A percentile compares a stretch with the other conserved stretches of the same genome.
phyloP scores from a whole-genome alignment of 2,329 filamentous ascomycete genomes.

The Phaeosphaeria sp. region DNA sequence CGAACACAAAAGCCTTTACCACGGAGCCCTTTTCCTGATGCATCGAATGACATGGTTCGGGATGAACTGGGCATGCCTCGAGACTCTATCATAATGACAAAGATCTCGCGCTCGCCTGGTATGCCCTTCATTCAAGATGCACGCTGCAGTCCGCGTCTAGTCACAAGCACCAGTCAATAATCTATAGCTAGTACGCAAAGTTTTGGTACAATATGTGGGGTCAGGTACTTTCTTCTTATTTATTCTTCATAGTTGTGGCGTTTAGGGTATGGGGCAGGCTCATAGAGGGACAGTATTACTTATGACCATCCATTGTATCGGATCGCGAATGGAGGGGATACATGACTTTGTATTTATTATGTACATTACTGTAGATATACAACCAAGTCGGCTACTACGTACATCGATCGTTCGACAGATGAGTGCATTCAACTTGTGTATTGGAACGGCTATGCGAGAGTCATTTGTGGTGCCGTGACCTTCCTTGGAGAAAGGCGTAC shows the following conservation, averaged over 20 bases:
- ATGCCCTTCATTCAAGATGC: not conserved
- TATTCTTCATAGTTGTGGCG: not conserved
- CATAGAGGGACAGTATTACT: not conserved
- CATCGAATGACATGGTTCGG: not conserved
- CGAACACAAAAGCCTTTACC: slow-evolving; percentile 1
- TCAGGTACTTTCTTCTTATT: not conserved
- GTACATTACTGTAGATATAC: not conserved
- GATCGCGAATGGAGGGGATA: not conserved
- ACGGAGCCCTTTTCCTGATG: not conserved
- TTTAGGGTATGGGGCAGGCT: not conserved
- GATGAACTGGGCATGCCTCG: not conserved
- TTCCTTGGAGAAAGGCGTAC: not conserved
- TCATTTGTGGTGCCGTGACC: not conserved
- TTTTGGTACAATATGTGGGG: not conserved
- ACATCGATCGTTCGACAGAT: not conserved
- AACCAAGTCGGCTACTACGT: not conserved
- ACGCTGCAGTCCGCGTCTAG: not conserved
- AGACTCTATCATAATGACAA: not conserved
- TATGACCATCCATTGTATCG: not conserved
- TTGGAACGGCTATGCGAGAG: not conserved
- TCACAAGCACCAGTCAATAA: not conserved
- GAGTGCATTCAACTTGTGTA: not conserved
- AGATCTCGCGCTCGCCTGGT: not conserved
- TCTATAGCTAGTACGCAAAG: not conserved
- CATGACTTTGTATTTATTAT: not conserved